Evolutionary conservation across 2,329 filamentous ascomycete genomes (phyloP).

Genomic region (Talaromyces verruculosus): DNA sequence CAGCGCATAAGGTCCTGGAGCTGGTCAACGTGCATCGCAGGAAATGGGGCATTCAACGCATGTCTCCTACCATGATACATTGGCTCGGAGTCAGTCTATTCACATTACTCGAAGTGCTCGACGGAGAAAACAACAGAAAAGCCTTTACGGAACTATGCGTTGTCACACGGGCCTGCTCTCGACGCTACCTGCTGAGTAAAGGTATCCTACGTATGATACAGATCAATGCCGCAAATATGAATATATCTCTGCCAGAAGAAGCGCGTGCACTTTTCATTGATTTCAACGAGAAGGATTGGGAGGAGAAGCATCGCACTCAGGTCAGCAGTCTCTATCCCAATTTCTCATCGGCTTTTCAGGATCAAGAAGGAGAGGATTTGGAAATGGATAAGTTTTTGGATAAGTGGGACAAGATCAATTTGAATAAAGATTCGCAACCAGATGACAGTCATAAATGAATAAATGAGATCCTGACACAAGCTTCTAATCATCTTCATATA

Average conservation of each 20-base stretch:
- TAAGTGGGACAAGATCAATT: slow-evolving; percentile 10
- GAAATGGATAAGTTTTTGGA: slow-evolving; percentile 7
- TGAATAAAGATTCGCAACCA: neutral
- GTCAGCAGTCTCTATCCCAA: slow-evolving; percentile 8
- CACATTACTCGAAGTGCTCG: neutral
- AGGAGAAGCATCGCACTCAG: neutral
- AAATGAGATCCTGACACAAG: neutral
- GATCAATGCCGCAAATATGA: slow-evolving; percentile 4
- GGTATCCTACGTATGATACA: slow-evolving; percentile 10
- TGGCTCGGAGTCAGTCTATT: slow-evolving; percentile 4
- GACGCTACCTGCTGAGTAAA: slow-evolving; percentile 3
- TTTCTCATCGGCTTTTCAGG: neutral
- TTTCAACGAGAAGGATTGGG: slow-evolving; percentile 8
- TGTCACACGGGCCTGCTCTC: neutral
- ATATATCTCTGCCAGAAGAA: slow-evolving; percentile 6
- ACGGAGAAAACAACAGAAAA: neutral
- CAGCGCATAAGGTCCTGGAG: neutral
- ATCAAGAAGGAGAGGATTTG: neutral
- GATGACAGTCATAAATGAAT: neutral
- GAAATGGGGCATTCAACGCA: slow-evolving; percentile 11
- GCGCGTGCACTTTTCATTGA: slow-evolving; percentile 6
- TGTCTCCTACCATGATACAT: slow-evolving; percentile 8
- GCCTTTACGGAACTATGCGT: slow-evolving; percentile 6
- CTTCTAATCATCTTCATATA: neutral
- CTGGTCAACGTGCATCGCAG: slow-evolving; percentile 3